A percentile compares a stretch with the other conserved stretches of the same genome.
These are phyloP conservation scores for Penicillium waksmanii DNA, from an alignment of 495 filamentous ascomycete species.

Conservation along the genomic window DNA sequence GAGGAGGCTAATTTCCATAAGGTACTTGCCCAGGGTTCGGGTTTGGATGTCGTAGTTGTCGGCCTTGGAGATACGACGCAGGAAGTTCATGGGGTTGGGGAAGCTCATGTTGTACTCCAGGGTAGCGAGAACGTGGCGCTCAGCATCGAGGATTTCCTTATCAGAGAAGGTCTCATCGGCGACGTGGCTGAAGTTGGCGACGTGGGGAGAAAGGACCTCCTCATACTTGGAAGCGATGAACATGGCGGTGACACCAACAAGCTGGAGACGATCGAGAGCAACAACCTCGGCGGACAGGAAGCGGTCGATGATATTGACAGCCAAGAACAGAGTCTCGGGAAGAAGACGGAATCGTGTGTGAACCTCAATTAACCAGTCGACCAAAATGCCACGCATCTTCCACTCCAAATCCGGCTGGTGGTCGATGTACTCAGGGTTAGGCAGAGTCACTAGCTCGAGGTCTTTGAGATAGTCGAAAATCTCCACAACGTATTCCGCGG, in stretches of 20 bases:
- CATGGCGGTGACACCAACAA: constrained; percentile 98
- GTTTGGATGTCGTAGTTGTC: constrained; percentile 98
- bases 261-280: constrained; percentile 89
- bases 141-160: constrained; percentile 93
- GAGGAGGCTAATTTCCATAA: constrained; percentile 96
- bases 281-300: constrained; percentile 94
- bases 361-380: constrained; percentile 98
- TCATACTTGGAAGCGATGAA: constrained; percentile 99
- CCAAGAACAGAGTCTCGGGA: constrained; percentile 96
- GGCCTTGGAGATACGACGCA: constrained; percentile 96
- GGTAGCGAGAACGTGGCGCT: constrained; percentile 86
- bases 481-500: constrained; percentile 93
- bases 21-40: constrained; percentile 93
- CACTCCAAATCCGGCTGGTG: constrained; percentile 93
- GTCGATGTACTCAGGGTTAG: constrained; percentile 92
- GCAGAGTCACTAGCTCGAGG: constrained; percentile 79
- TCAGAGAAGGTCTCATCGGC: constrained; percentile 97
- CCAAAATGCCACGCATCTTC: constrained; percentile 96
- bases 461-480: constrained; percentile 96
- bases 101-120: constrained; percentile 98
- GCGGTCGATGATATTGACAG: constrained; percentile 97
- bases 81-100: constrained; percentile 99
- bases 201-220: constrained; percentile 94
- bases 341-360: constrained; percentile 96
- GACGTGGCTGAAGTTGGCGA: constrained; percentile 94